phyloP scores from a whole-genome alignment of 2,329 filamentous ascomycete species.

The Epichloe gansuensis region DNA sequence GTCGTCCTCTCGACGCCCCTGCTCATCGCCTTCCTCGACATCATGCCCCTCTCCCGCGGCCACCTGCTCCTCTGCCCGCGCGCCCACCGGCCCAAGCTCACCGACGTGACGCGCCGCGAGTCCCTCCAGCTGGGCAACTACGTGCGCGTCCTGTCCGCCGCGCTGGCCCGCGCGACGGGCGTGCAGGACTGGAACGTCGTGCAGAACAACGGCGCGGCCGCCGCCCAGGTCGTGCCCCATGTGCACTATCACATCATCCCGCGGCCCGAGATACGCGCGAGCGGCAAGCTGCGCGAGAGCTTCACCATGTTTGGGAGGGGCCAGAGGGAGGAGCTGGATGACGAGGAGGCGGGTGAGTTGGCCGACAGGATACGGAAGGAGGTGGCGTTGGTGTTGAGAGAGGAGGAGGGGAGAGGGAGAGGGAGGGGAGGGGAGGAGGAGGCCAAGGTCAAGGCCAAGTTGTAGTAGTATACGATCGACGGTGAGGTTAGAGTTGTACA shows the following conservation, averaged over 20 bases:
- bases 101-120: slow-evolving; percentile 52
- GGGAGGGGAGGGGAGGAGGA: slow-evolving; percentile 22
- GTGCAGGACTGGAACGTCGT: slow-evolving; percentile 89
- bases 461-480: slow-evolving; percentile 16
- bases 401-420: slow-evolving; percentile 26
- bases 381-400: slow-evolving; percentile 34
- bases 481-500: too few species aligned
- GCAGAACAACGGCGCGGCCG: slow-evolving; percentile 85
- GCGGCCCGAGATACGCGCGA: slow-evolving; percentile 53
- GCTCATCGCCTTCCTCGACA: slow-evolving; percentile 84
- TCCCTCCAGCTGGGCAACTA: slow-evolving; percentile 53
- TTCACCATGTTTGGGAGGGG: slow-evolving; percentile 79
- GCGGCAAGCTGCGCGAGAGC: slow-evolving; percentile 43
- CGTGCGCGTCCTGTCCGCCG: slow-evolving; percentile 61
- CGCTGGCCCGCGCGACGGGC: slow-evolving; percentile 56
- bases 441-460: slow-evolving; percentile 21
- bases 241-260: slow-evolving; percentile 94
- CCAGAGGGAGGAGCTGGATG: slow-evolving; percentile 60
- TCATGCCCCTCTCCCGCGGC: slow-evolving; percentile 72
- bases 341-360: slow-evolving; percentile 54
- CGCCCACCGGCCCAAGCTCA: slow-evolving; percentile 64
- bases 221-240: slow-evolving; percentile 86
- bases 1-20: slow-evolving; percentile 66
- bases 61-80: slow-evolving; percentile 77
- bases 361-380: slow-evolving; percentile 41